A percentile compares a stretch with the other conserved stretches of the same genome.
These are phyloP conservation scores for Mucor lusitanicus DNA, from an alignment of 371 early-diverging fungal species.

Conservation along the genomic window DNA sequence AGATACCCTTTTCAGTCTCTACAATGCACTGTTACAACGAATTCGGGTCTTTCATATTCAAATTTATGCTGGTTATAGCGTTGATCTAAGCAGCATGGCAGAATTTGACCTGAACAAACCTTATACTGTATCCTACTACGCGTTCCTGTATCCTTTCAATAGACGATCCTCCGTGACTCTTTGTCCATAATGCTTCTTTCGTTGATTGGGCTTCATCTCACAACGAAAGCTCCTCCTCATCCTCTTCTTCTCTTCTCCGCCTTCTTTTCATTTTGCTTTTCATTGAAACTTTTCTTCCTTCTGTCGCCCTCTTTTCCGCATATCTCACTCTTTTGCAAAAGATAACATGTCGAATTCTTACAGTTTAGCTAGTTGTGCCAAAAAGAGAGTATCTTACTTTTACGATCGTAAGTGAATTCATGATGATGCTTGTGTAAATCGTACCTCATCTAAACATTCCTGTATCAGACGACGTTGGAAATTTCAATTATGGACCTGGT, in stretches of 20 bases:
- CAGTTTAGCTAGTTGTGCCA: slow-evolving; percentile 52
- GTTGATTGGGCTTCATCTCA: background rate
- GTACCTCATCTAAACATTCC: background rate
- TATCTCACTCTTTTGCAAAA: background rate
- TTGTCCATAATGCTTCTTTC: background rate
- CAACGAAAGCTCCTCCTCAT: background rate
- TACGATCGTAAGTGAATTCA: slow-evolving; percentile 63
- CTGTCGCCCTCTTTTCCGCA: background rate
- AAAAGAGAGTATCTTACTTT: slow-evolving; percentile 76
- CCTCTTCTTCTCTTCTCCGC: background rate
- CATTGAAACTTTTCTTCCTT: background rate
- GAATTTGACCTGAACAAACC: background rate
- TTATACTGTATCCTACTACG: background rate
- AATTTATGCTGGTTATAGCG: too few species aligned
- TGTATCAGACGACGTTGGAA: slow-evolving; percentile 78
- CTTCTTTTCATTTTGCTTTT: background rate
- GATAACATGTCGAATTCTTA: slow-evolving; percentile 45
- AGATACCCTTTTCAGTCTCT: too few species aligned
- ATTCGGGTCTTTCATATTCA: too few species aligned
- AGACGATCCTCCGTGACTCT: background rate
- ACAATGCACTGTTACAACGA: too few species aligned
- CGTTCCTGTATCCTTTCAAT: background rate
- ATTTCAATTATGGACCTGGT: slow-evolving; percentile 88
- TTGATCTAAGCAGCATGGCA: background rate
- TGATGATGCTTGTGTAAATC: background rate